A percentile compares a stretch with the other conserved stretches of the same genome.
Evolutionary conservation across 345 rosid species (phyloP).

Genomic region (Murraya koenigii): DNA sequence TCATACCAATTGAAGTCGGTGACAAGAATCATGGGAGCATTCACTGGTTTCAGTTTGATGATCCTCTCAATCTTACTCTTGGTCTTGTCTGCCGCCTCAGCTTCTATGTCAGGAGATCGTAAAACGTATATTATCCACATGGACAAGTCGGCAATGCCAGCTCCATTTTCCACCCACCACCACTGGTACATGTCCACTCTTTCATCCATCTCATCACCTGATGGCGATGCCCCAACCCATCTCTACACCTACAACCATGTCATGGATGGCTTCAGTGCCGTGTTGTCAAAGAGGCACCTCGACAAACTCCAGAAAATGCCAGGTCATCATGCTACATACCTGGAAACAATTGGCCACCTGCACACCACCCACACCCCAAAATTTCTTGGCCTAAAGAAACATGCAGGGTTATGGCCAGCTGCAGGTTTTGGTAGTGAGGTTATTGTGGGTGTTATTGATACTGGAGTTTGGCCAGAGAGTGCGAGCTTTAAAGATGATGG

Average conservation of each 20-base stretch:
- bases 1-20: too few species aligned
- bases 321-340: slow-evolving; percentile 41
- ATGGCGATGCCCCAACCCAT: slow-evolving; percentile 29
- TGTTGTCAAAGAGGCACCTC: slow-evolving; percentile 35
- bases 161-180: slow-evolving; percentile 30
- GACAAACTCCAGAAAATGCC: slow-evolving; percentile 30
- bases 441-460: slow-evolving; percentile 45
- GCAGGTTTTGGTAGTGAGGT: slow-evolving; percentile 39
- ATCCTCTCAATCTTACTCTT: slow-evolving; percentile 22
- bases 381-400: slow-evolving; percentile 38
- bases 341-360: slow-evolving; percentile 37
- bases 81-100: slow-evolving; percentile 4
- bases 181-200: slow-evolving; percentile 46
- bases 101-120: neutral
- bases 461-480: slow-evolving; percentile 55
- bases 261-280: slow-evolving; percentile 45
- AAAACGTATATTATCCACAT: slow-evolving; percentile 42
- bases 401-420: slow-evolving; percentile 38
- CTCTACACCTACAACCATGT: slow-evolving; percentile 50
- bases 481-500: slow-evolving; percentile 39
- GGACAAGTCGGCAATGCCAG: slow-evolving; percentile 42
- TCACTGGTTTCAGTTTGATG: too few species aligned
- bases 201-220: slow-evolving; percentile 31
- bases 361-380: slow-evolving; percentile 39
- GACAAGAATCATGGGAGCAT: too few species aligned